A percentile compares a stretch with the other conserved stretches of the same genome.
These are phyloP conservation scores for Rubus idaeus DNA, from an alignment of 306 rosid species.

Conservation along the genomic window DNA sequence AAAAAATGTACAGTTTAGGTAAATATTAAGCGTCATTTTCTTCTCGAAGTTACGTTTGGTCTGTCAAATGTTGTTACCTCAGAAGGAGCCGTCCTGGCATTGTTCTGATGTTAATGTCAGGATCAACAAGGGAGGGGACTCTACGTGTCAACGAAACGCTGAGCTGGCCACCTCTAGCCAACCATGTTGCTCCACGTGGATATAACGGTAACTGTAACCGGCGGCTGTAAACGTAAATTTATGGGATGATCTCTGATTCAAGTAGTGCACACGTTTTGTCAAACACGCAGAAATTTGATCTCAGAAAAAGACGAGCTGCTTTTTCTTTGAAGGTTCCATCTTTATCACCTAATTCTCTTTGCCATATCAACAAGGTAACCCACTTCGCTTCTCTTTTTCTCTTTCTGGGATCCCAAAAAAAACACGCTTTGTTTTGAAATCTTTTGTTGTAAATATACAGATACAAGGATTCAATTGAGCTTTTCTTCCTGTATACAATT, in stretches of 20 bases:
- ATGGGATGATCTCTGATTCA: neutral
- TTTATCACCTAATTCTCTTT: neutral
- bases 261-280: neutral
- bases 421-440: neutral
- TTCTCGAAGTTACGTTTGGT: too few species aligned
- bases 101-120: neutral
- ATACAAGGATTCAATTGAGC: neutral
- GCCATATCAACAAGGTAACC: neutral
- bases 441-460: neutral
- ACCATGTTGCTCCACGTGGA: neutral
- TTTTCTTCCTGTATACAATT: neutral
- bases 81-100: neutral
- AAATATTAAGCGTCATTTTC: too few species aligned
- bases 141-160: neutral
- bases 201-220: neutral
- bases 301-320: neutral
- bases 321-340: slow-evolving; percentile 3
- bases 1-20: too few species aligned
- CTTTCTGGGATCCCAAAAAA: neutral
- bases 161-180: neutral
- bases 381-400: neutral
- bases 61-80: too few species aligned
- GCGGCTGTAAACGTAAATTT: neutral
- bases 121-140: too few species aligned
- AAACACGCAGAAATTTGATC: neutral